A percentile compares a stretch with the other conserved stretches of the same genome.
Evolutionary conservation across 345 rosid species (phyloP).

Genomic region (Melaleuca quinquenervia): DNA sequence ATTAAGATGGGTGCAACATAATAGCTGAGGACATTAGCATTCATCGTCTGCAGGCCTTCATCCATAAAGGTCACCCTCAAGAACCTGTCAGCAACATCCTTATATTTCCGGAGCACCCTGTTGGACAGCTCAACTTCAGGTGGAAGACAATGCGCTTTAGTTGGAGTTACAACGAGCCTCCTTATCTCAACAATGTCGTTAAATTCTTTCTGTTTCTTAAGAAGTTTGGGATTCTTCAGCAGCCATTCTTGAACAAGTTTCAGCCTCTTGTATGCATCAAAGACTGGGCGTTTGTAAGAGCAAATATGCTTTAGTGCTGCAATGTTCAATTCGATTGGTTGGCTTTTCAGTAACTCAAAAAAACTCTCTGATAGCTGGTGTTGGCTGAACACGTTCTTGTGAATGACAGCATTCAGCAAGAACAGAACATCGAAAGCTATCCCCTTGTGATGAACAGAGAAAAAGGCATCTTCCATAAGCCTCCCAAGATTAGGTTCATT

Average conservation of each 20-base stretch:
- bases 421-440: conserved; percentile 60
- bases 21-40: conserved; percentile 36
- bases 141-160: conserved; percentile 77
- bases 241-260: conserved; percentile 63
- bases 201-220: conserved; percentile 24
- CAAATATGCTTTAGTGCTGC: conserved; percentile 73
- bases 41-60: conserved; percentile 68
- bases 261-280: conserved; percentile 52
- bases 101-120: conserved; percentile 73
- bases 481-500: conserved; percentile 63
- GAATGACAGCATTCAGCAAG: conserved; percentile 67
- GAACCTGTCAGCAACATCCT: conserved; percentile 54
- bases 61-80: conserved; percentile 88
- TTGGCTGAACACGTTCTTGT: conserved; percentile 64
- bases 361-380: conserved; percentile 51
- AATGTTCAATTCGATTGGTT: conserved; percentile 47
- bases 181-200: conserved; percentile 57
- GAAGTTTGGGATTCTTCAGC: conserved; percentile 41
- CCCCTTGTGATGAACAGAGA: conserved; percentile 44
- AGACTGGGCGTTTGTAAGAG: conserved; percentile 46
- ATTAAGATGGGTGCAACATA: background rate
- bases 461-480: conserved; percentile 41
- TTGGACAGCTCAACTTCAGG: conserved; percentile 92
- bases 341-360: conserved; percentile 55
- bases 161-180: conserved; percentile 77